These are phyloP conservation scores for Amauroascus niger DNA, from an alignment of 2,329 filamentous ascomycete genomes.

Conservation along the genomic window DNA sequence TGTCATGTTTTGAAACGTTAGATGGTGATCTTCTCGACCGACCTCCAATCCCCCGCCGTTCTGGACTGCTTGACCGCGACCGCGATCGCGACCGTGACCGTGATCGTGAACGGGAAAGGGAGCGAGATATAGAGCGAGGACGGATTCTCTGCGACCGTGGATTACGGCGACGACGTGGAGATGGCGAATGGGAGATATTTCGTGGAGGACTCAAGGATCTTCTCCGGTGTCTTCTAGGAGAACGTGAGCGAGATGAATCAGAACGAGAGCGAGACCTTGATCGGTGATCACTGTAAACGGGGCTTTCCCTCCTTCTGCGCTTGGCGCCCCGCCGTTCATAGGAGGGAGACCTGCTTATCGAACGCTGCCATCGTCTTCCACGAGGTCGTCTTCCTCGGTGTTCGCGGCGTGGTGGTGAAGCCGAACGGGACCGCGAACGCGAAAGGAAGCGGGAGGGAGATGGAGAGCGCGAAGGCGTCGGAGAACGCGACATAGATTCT, in stretches of 20 bases:
- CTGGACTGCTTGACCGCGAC: constrained; percentile 28
- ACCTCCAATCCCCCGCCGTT: constrained; percentile 22
- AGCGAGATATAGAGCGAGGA: constrained; percentile 32
- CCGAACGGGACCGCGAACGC: constrained; percentile 20
- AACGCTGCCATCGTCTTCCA: constrained; percentile 27
- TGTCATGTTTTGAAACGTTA: constrained; percentile 35
- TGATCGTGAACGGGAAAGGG: constrained; percentile 26
- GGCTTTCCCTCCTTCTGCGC: constrained; percentile 30
- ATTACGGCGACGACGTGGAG: constrained; percentile 26
- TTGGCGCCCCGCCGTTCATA: constrained; percentile 30
- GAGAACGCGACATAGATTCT: constrained; percentile 26
- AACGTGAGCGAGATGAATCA: constrained; percentile 47
- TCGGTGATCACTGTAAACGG: constrained; percentile 35
- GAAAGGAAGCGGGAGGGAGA: constrained; percentile 28
- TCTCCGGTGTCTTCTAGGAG: constrained; percentile 41
- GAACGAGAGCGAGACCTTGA: constrained; percentile 41
- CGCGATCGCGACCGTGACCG: constrained; percentile 33
- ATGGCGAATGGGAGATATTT: constrained; percentile 31
- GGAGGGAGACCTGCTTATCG: constrained; percentile 33
- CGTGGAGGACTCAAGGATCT: constrained; percentile 34
- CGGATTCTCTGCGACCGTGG: constrained; percentile 16
- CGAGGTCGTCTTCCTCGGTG: constrained; percentile 21
- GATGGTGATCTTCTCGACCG: constrained; percentile 39
- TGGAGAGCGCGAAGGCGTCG: constrained; percentile 25
- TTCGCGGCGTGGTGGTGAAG: constrained; percentile 22